A percentile compares a stretch with the other conserved stretches of the same genome.
Evolutionary conservation across 345 rosid species (phyloP).

Genomic region (Gossypium stocksii): DNA sequence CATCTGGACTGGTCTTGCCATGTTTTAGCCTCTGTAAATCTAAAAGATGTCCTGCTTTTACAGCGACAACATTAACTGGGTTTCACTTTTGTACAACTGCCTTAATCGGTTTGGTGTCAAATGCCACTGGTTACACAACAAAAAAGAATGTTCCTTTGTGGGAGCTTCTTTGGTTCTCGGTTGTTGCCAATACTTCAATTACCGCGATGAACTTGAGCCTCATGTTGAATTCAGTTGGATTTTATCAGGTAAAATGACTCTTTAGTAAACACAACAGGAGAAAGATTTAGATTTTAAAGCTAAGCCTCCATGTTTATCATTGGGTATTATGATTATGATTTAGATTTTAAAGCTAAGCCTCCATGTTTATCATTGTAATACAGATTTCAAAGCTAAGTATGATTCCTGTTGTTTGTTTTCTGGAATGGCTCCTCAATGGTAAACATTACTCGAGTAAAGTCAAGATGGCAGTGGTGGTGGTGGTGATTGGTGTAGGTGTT

Average conservation of each 20-base stretch:
- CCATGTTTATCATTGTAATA: background rate
- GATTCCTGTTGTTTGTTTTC: slow-evolving; percentile 22
- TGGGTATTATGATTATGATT: background rate
- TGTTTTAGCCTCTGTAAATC: background rate
- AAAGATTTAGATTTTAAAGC: background rate
- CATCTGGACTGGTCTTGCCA: background rate
- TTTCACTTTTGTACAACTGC: slow-evolving; percentile 19
- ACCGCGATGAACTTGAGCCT: slow-evolving; percentile 23
- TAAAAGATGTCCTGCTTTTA: background rate
- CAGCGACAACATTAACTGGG: slow-evolving; percentile 23
- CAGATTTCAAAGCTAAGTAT: slow-evolving; percentile 23
- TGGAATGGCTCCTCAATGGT: slow-evolving; percentile 23
- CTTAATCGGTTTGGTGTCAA: slow-evolving; percentile 18
- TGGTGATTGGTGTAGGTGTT: slow-evolving; percentile 18
- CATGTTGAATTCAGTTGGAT: slow-evolving; percentile 23
- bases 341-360: slow-evolving; percentile 10
- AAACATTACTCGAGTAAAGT: slow-evolving; percentile 17
- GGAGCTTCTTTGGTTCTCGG: slow-evolving; percentile 24
- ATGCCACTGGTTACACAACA: slow-evolving; percentile 16
- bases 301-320: background rate
- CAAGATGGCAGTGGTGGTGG: slow-evolving; percentile 17
- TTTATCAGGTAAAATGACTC: slow-evolving; percentile 14
- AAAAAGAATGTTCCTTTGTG: slow-evolving; percentile 12
- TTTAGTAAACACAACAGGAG: background rate
- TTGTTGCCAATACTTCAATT: slow-evolving; percentile 22